Evolutionary conservation across 2,329 filamentous ascomycete species (phyloP).

Genomic region (Colletotrichum sp.): DNA sequence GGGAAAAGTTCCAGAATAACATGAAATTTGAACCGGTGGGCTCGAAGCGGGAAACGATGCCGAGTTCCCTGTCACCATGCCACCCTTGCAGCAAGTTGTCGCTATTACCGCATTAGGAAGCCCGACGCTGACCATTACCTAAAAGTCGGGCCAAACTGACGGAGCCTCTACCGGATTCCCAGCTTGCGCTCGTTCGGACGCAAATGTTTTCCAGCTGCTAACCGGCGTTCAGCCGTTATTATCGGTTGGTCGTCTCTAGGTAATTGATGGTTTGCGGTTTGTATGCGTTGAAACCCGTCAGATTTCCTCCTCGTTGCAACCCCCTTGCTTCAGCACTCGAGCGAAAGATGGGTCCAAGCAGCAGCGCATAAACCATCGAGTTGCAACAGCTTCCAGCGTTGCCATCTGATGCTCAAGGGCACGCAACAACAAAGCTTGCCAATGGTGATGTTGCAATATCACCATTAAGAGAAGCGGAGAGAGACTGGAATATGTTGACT

Average conservation of each 20-base stretch:
- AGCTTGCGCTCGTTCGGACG: neutral
- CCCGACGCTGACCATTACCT: neutral
- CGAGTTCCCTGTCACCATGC: neutral
- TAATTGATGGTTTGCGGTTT: neutral
- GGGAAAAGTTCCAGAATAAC: neutral
- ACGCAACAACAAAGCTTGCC: neutral
- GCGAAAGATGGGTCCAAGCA: neutral
- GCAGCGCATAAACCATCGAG: neutral
- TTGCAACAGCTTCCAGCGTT: neutral
- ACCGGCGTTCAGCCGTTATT: neutral
- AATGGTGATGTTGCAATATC: too few relatives aligned
- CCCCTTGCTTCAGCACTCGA: neutral
- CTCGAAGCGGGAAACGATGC: neutral
- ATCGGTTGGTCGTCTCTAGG: neutral
- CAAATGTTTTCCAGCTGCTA: neutral
- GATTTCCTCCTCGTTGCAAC: neutral
- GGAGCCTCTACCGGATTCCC: neutral
- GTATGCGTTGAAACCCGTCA: neutral
- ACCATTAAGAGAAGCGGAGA: accelerated
- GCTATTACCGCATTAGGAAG: neutral
- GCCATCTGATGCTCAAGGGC: neutral
- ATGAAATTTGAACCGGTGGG: neutral
- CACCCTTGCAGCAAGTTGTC: neutral
- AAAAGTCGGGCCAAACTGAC: neutral
- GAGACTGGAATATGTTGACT: neutral